phyloP scores from a whole-genome alignment of 352 stramenopile genomes.

The Pythium brachiatum region DNA sequence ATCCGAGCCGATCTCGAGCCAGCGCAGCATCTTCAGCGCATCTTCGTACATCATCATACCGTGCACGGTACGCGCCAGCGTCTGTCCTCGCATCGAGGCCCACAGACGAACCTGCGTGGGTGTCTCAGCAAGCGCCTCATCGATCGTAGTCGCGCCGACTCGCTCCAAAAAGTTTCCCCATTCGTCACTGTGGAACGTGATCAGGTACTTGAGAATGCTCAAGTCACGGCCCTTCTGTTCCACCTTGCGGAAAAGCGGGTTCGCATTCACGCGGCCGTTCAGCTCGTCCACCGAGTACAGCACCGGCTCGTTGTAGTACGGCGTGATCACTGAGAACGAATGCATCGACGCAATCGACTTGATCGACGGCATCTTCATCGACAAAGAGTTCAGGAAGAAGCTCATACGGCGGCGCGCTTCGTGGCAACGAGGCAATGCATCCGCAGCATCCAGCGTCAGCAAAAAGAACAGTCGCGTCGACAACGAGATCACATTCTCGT shows the following conservation, averaged over 20 bases:
- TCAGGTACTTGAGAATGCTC: constrained; percentile 88
- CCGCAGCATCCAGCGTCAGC: constrained; percentile 78
- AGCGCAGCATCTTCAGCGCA: constrained; percentile 85
- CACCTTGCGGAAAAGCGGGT: constrained; percentile 84
- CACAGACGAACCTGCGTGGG: constrained; percentile 84
- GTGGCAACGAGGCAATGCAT: constrained; percentile 78
- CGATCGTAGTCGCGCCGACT: constrained; percentile 66
- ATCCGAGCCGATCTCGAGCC: constrained; percentile 86
- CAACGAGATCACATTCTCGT: constrained; percentile 76
- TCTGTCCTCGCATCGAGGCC: constrained; percentile 86
- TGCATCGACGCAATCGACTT: constrained; percentile 84
- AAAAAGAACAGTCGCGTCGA: constrained; percentile 82
- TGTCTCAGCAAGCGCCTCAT: constrained; percentile 76
- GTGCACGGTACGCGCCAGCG: constrained; percentile 80
- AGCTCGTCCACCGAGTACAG: constrained; percentile 84
- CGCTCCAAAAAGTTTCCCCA: constrained; percentile 88
- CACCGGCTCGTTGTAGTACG: constrained; percentile 89
- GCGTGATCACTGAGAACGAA: constrained; percentile 86
- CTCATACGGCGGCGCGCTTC: constrained; percentile 87
- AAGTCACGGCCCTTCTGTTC: constrained; percentile 81
- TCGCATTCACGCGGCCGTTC: constrained; percentile 77
- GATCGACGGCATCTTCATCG: constrained; percentile 86
- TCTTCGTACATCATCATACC: constrained; percentile 92
- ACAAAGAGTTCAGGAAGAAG: constrained; percentile 88
- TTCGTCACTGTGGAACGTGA: constrained; percentile 86